Percentiles rank a stretch among this genome's conserved stretches.
These are phyloP conservation scores for Vigna hirtella DNA, from an alignment of 306 rosid species.

Conservation along the genomic window DNA sequence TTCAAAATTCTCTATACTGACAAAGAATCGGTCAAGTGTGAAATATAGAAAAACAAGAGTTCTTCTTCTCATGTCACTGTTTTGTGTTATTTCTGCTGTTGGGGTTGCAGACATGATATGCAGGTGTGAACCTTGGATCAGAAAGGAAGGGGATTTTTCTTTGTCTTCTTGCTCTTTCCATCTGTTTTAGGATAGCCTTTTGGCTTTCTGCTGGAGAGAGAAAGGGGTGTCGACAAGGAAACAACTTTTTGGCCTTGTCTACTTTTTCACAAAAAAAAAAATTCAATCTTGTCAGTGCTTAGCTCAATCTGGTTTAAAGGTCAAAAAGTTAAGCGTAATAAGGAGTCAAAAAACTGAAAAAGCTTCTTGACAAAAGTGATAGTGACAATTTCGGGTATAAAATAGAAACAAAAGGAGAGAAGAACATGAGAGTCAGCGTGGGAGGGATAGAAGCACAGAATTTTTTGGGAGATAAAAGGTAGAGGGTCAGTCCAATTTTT, in stretches of 20 bases:
- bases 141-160: conserved; percentile 58
- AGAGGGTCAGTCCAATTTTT: neutral
- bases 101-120: conserved; percentile 46
- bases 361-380: conserved; percentile 47
- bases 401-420: neutral
- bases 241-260: conserved; percentile 54
- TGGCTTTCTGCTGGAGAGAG: conserved; percentile 38
- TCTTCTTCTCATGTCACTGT: conserved; percentile 35
- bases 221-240: conserved; percentile 74
- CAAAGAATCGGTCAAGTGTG: conserved; percentile 62
- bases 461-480: conserved; percentile 14
- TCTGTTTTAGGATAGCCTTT: conserved; percentile 51
- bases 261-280: conserved; percentile 42
- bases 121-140: conserved; percentile 62
- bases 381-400: conserved; percentile 42
- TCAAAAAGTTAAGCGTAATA: conserved; percentile 47
- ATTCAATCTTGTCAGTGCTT: conserved; percentile 51
- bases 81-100: conserved; percentile 39
- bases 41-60: conserved; percentile 50
- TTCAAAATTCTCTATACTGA: conserved; percentile 60
- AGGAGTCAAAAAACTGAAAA: conserved; percentile 37
- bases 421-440: conserved; percentile 40
- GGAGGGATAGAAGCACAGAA: conserved; percentile 39
- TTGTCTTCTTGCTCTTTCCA: conserved; percentile 56
- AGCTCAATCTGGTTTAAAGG: conserved; percentile 57